Conservation (phyloP, 2,329 filamentous ascomycete genomes). For the Alternaria triticimaculans region DNA sequence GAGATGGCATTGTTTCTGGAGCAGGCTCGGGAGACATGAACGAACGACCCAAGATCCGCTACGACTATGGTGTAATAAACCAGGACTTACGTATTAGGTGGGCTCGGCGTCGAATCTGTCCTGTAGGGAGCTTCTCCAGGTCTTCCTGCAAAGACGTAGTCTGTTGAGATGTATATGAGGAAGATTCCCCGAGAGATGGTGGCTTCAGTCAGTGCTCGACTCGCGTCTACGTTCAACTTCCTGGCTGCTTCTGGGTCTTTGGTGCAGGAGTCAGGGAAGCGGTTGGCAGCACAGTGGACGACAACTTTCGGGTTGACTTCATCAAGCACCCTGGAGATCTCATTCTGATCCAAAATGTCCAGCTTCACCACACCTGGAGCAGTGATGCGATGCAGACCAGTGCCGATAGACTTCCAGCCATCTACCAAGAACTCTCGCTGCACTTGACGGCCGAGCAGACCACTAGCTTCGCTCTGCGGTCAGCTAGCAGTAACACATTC, state of each 20-base stretch:
- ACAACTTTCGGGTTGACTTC: conserved; percentile 73
- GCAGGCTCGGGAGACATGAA: neutral
- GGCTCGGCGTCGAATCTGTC: conserved; percentile 65
- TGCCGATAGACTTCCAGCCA: conserved; percentile 61
- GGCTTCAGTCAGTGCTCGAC: conserved; percentile 68
- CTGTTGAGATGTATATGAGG: conserved; percentile 80
- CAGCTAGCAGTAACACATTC: conserved; percentile 13
- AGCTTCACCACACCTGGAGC: conserved; percentile 68
- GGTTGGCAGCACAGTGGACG: conserved; percentile 89
- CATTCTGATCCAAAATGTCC: conserved; percentile 55
- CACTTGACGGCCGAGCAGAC: conserved; percentile 82
- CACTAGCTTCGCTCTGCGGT: conserved; percentile 61
- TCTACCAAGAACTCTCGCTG: conserved; percentile 70
- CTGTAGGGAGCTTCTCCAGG: conserved; percentile 86
- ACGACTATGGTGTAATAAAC: neutral
- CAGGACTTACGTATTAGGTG: conserved; percentile 69
- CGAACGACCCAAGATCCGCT: neutral
- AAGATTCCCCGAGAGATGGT: conserved; percentile 68
- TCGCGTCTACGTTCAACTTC: conserved; percentile 76
- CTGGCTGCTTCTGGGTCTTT: conserved; percentile 77
- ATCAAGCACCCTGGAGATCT: conserved; percentile 57
- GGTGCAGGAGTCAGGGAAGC: conserved; percentile 86
- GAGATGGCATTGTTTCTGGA: neutral
- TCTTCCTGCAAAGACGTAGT: conserved; percentile 78
- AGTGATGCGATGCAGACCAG: conserved; percentile 72